Evolutionary conservation across 2,329 filamentous ascomycete genomes (phyloP).

Genomic region (Didymellaceae sp.): DNA sequence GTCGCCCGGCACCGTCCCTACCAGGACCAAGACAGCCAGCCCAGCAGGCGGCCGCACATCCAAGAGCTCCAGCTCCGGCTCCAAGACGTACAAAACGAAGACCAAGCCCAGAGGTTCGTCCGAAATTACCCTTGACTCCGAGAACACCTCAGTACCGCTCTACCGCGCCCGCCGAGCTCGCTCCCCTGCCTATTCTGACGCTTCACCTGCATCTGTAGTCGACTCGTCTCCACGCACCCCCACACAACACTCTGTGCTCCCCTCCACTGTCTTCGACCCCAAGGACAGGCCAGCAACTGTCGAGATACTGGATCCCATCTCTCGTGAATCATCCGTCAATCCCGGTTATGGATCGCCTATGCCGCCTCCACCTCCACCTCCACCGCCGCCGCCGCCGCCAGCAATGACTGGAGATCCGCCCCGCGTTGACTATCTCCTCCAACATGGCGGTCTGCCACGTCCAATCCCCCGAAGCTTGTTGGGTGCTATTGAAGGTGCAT

Average conservation of each 20-base stretch:
- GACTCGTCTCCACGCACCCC: slow-evolving; percentile 57
- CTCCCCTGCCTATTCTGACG: slow-evolving; percentile 46
- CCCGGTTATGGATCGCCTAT: slow-evolving; percentile 58
- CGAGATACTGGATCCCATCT: slow-evolving; percentile 51
- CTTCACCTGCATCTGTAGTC: slow-evolving; percentile 49
- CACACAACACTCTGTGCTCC: slow-evolving; percentile 48
- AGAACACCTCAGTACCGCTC: slow-evolving; percentile 55
- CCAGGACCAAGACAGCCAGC: slow-evolving; percentile 34
- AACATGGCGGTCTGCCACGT: slow-evolving; percentile 80
- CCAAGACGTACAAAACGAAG: slow-evolving; percentile 30
- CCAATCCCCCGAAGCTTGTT: slow-evolving; percentile 77
- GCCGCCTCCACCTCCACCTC: slow-evolving; percentile 40
- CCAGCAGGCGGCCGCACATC: slow-evolving; percentile 26
- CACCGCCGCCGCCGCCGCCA: slow-evolving; percentile 74
- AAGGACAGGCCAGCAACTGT: slow-evolving; percentile 49
- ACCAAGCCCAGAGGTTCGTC: slow-evolving; percentile 47
- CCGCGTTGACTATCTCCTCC: slow-evolving; percentile 88
- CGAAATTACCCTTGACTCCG: slow-evolving; percentile 53
- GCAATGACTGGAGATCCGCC: slow-evolving; percentile 71
- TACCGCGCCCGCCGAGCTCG: slow-evolving; percentile 41
- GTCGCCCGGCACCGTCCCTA: slow-evolving; percentile 26
- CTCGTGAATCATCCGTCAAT: slow-evolving; percentile 43
- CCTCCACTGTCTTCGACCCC: slow-evolving; percentile 38
- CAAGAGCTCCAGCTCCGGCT: slow-evolving; percentile 26
- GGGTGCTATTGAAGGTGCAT: slow-evolving; percentile 64